Conservation (phyloP, 2,329 filamentous ascomycete species). For the Colletotrichum musae region DNA sequence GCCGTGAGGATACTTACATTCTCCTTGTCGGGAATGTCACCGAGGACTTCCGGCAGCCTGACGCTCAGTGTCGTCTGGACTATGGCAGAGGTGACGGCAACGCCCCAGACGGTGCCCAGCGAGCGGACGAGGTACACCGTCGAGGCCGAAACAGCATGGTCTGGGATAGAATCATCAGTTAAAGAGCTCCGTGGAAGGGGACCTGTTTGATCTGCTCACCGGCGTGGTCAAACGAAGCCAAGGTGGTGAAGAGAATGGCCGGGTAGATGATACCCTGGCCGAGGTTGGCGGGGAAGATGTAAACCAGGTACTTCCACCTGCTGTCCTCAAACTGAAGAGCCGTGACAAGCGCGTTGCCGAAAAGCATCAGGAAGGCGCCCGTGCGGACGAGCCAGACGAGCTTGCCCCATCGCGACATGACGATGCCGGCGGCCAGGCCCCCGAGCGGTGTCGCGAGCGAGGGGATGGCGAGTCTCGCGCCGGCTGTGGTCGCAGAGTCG, state of each 20-base stretch:
- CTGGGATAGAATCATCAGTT: slow-evolving; percentile 50
- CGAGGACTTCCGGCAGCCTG: slow-evolving; percentile 67
- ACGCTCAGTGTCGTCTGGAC: slow-evolving; percentile 73
- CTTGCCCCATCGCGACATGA: slow-evolving; percentile 71
- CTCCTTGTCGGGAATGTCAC: slow-evolving; percentile 69
- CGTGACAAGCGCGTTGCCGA: slow-evolving; percentile 68
- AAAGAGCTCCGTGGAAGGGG: not conserved
- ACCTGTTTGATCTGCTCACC: slow-evolving; percentile 56
- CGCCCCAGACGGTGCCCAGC: slow-evolving; percentile 75
- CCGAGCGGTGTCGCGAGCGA: slow-evolving; percentile 72
- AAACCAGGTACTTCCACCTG: slow-evolving; percentile 68
- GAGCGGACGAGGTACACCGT: slow-evolving; percentile 76
- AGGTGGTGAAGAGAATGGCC: slow-evolving; percentile 71
- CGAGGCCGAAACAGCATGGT: slow-evolving; percentile 74
- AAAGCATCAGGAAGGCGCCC: slow-evolving; percentile 65
- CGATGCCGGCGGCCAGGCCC: slow-evolving; percentile 68
- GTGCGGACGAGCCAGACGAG: slow-evolving; percentile 66
- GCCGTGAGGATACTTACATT: slow-evolving; percentile 60
- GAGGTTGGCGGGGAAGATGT: slow-evolving; percentile 70
- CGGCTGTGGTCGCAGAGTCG: slow-evolving; percentile 75
- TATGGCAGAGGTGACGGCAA: slow-evolving; percentile 73
- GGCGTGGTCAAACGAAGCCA: slow-evolving; percentile 74
- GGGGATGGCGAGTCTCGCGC: slow-evolving; percentile 74
- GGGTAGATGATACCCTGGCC: slow-evolving; percentile 74
- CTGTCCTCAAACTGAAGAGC: slow-evolving; percentile 65